Base-by-base conservation (phyloP, 352 stramenopile species). In the Peronospora destructor region DNA sequence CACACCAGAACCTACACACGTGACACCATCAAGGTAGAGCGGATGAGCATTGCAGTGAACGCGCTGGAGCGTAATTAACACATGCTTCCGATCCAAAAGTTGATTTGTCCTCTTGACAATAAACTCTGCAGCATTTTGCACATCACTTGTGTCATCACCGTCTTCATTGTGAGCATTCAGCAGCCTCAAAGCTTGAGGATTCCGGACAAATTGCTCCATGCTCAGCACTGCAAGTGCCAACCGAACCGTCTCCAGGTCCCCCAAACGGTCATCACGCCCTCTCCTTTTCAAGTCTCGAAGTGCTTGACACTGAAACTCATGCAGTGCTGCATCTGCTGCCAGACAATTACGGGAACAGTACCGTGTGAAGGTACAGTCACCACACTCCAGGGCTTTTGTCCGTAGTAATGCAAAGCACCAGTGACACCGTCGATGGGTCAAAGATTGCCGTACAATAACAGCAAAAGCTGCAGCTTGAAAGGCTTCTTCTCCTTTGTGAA, bases 11-110 rank as follows among this genome's bases (percentile, higher is more conserved):
- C 72, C 74, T 7, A 71, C 66, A 45, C 64, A 66, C 4, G 50
- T 48, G 26, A 63, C 40, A 10, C 71, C 70, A 41, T 83, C 61
- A 11, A 81, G 13, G 35, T 56, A 59, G 10, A 87, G 44, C 28
- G 76, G 69, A 51, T 87, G 73, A 5, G 71, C 71, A 42, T 85
- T 87, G 56, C 50, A 68, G 38, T 71, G 66, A 37, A 85, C 60
- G n/a, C 64, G 60, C 21, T 64, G 39, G 2, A 87, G 45, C 9
- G 61, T 81, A 32, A 39, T 10, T 0, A 33, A 43, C 8, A 84
- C 61, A 56, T 77, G 73, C 33, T 49, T 56, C 6, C 40, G 30
- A 32, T 52, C 37, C 32, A 60, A 4, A 33, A 26, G 11, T 48
- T 29, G 30, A 23, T 34, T 29, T 7, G 50, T 64, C 29, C 39